These are phyloP conservation scores for Spergularia azorica DNA, from an alignment of 179 eudicot species.

Conservation along the genomic window DNA sequence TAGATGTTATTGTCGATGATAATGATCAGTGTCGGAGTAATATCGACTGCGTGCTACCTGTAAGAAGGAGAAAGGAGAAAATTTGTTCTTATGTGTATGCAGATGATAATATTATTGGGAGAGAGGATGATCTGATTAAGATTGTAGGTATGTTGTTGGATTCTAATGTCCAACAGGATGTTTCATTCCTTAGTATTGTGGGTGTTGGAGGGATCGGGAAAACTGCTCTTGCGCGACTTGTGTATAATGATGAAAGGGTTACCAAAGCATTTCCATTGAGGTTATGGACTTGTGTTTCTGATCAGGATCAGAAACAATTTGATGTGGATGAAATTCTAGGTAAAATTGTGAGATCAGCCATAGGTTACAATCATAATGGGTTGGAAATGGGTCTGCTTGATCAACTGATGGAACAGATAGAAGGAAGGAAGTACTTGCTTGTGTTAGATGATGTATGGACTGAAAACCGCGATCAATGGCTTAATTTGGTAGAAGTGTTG, in stretches of 20 bases:
- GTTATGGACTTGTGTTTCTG: conserved; percentile 40
- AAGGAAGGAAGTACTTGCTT: conserved; percentile 29
- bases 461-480: conserved; percentile 26
- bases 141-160: conserved; percentile 17
- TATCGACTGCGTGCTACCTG: neutral
- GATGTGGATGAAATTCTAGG: conserved; percentile 9
- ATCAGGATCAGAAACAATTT: conserved; percentile 12
- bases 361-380: neutral
- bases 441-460: conserved; percentile 41
- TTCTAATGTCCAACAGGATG: neutral
- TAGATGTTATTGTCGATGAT: conserved; percentile 15
- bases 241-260: conserved; percentile 26
- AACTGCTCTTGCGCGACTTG: conserved; percentile 35
- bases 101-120: conserved; percentile 25
- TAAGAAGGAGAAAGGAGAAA: conserved; percentile 17
- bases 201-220: conserved; percentile 41
- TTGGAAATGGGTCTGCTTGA: conserved; percentile 3
- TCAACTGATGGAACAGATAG: conserved; percentile 11
- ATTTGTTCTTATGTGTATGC: conserved; percentile 26
- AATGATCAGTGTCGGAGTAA: neutral
- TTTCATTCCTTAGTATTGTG: conserved; percentile 24
- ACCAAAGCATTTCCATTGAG: conserved; percentile 19
- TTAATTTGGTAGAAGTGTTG: conserved; percentile 16
- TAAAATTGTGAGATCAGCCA: conserved; percentile 22
- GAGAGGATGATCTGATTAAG: conserved; percentile 25